Evolutionary conservation across 2,329 filamentous ascomycete genomes (phyloP), one percentile per base, ranked within the genome.

Genomic region (Cercospora sesami): DNA sequence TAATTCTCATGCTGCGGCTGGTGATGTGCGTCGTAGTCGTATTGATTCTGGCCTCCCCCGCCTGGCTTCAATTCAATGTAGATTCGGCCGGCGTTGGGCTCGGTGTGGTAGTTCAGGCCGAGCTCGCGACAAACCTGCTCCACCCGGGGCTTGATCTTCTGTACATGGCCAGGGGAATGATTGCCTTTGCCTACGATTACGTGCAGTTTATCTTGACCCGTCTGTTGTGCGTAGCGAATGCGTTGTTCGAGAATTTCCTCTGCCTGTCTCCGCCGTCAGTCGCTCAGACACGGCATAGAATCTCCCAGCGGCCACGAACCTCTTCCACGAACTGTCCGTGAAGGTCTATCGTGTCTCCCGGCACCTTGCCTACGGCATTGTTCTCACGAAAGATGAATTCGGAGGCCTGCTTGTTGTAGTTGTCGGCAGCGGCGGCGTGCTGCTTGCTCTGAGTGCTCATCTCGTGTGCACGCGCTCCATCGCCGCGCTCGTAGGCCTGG

Each of bases 131-230:
- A 93, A 60, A 98, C 84, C 78, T 91, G 86, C 82, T 98, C 94
- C 53, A 98, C 93, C 69, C 91, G 86, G n/a, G 95, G 95, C 82
- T 96, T 97, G 80, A 99, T 89, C 84, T 95, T 97, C 80, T 97
- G 93, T 26, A 98, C 86, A 75, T 95, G 91, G 72, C 89, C 87
- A 9, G 82, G 83, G 61, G 89, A 92, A 82, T 99, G 95, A 79
- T 96, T 95, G 3, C 95, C 95, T 81, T 94, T 96, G 76, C 95
- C 95, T 31, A 98, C 94, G 76, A 99, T 97, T 48, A 96, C 94
- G 81, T 97, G 93, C 65, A 99, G 83, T 81, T 97, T 92, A 21
- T 84, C 87, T 82, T 96, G 90, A 0, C 92, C 92, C 39, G 87
- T 86, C 63, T 86, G 80, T 78, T 88, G 87, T 67, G 93, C 93